A percentile compares a stretch with the other conserved stretches of the same genome.
These are phyloP conservation scores for Drechslera avenae DNA, from an alignment of 2,329 filamentous ascomycete species.

Conservation along the genomic window DNA sequence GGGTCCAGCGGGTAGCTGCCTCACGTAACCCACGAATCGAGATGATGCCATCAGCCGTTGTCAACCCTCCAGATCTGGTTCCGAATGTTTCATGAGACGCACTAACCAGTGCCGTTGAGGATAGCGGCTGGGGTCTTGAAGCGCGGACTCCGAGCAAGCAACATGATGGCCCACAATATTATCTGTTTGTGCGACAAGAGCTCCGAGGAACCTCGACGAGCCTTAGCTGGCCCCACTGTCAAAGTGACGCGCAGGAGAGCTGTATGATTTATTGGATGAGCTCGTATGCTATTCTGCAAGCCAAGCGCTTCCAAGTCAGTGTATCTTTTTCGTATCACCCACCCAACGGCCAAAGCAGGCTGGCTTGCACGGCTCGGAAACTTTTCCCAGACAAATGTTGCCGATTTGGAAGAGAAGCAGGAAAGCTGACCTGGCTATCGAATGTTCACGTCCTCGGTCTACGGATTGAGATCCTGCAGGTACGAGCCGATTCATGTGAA, in stretches of 20 bases:
- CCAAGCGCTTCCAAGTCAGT: slow-evolving; percentile 10
- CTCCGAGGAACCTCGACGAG: background rate
- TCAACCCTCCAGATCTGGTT: slow-evolving; percentile 2
- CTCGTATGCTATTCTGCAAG: slow-evolving; percentile 8
- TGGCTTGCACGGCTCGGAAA: slow-evolving; percentile 17
- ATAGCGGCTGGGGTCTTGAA: background rate
- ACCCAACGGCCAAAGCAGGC: slow-evolving; percentile 1
- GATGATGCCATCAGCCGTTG: slow-evolving; percentile 6
- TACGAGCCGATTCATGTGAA: slow-evolving; percentile 26
- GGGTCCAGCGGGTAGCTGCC: slow-evolving; percentile 8
- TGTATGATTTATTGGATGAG: slow-evolving; percentile 7
- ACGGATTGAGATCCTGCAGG: slow-evolving; percentile 33
- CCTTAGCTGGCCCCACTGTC: background rate
- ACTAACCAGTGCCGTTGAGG: background rate
- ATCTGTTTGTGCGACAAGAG: background rate
- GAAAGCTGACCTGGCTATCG: slow-evolving; percentile 22
- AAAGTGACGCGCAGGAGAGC: slow-evolving; percentile 2
- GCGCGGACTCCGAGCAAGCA: slow-evolving; percentile 3
- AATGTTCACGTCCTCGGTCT: slow-evolving; percentile 25
- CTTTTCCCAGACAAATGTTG: slow-evolving; percentile 25
- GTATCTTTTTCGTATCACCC: slow-evolving; percentile 21
- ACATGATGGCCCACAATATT: slow-evolving; percentile 16
- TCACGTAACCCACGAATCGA: background rate
- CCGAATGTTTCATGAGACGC: slow-evolving; percentile 1
- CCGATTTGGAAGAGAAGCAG: slow-evolving; percentile 20